phyloP scores from a whole-genome alignment of 495 filamentous ascomycete species.

The Cairneyella variabilis region DNA sequence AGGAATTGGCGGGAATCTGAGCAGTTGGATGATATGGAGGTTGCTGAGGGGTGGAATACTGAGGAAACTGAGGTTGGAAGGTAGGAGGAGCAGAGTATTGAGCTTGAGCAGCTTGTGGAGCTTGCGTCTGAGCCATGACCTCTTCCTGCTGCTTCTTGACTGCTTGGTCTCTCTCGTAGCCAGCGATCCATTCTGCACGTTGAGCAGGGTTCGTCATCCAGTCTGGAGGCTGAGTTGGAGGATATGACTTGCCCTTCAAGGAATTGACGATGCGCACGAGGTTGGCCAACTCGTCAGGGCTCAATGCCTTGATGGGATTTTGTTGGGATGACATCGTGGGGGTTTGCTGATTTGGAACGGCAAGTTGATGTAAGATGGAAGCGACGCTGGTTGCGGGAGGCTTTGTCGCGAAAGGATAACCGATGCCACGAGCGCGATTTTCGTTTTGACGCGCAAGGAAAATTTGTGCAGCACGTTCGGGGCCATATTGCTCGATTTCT shows the following conservation, averaged over 20 bases:
- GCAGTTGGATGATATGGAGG: neutral
- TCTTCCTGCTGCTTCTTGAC: conserved; percentile 21
- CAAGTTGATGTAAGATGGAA: conserved; percentile 17
- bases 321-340: neutral
- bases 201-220: conserved; percentile 27
- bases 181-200: conserved; percentile 29
- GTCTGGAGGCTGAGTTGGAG: conserved; percentile 29
- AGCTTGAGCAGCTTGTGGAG: conserved; percentile 4
- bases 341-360: neutral
- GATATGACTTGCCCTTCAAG: conserved; percentile 29
- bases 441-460: conserved; percentile 9
- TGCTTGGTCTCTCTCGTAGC: conserved; percentile 28
- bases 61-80: conserved; percentile 12
- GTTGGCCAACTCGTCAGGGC: conserved; percentile 2
- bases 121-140: conserved; percentile 8
- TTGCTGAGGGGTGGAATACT: neutral
- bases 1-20: neutral
- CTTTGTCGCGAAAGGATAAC: neutral
- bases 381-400: neutral
- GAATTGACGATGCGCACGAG: conserved; percentile 17
- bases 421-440: neutral
- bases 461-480: conserved; percentile 13
- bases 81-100: conserved; percentile 1
- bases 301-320: neutral
- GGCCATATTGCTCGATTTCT: conserved; percentile 20